Base-by-base conservation (phyloP, 2,329 filamentous ascomycete species). In the Pseudogymnoascus sp. region DNA sequence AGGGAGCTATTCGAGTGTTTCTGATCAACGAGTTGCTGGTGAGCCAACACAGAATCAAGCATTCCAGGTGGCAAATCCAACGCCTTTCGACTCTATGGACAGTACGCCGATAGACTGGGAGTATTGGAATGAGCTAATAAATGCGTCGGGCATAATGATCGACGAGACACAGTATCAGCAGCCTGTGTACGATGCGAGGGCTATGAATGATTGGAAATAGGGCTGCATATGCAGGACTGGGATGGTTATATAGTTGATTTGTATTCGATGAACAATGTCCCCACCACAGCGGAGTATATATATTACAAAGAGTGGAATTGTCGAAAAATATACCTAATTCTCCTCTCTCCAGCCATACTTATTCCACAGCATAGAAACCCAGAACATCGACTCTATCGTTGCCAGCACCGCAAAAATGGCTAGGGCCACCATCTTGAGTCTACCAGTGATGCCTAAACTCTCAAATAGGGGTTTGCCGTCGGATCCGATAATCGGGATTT, bases 111-210 rank as follows among this genome's bases (percentile, higher is more conserved):
- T 69, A 23, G 70, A 73, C 34, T 73, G 71, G 71, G 68, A 69
- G 31, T 72, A 73, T 53, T 73, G 70, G 70, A 68, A 72, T 38
- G 68, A 67, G 2, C 62, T 73, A 37, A 67, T 72, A 64, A 68
- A 72, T 65, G 70, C 49, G 1, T 56, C 49, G 9, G 49, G 49
- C 49, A n/a, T 56, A 9, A 34, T 56, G 28, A 56, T 56, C n/a
- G 49, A 56, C 14, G 49, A 56, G 9, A 34, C 49, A 18, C 49
- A 56, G 25, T 56, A 56, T 18, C 49, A 56, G 49, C 49, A 56
- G n/a, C 49, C 49, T 5, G 9, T 14, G n/a, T 56, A 34, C 25
- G 49, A 56, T 56, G 25, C n/a, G 28, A 14, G 28, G n/a, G 49
- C n/a, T 18, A 56, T 25, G 43, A 49, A 49, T 49, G 28, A 28